Base-by-base conservation (phyloP, 441 rosid species). In the Brassica hybrid region DNA sequence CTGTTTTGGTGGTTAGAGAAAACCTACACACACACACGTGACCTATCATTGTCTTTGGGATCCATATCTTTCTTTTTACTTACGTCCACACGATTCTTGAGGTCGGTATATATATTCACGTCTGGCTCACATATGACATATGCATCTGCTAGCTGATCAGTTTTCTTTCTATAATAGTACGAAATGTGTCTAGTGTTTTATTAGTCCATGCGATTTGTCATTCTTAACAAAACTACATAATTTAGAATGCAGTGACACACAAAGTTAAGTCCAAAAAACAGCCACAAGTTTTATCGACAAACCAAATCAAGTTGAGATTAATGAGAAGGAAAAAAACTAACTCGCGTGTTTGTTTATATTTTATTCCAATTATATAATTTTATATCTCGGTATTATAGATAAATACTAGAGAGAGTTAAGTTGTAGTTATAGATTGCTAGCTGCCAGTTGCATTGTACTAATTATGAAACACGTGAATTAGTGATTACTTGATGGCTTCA, bases 381-480 rank as follows among this genome's bases (percentile, higher is more conserved):
- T 50, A 50, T 50, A 50, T 50, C 54, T 18, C 32, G 12, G 12
- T 12, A 41, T 21, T 3, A 43, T 43, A 38, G 32, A 68, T 52
- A n/a, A 27, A 16, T 14, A 16, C n/a, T 2, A 34, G 38, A 34
- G 67, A 66, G 34, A 72, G 65, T 65, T 41, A 43, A 18, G 45
- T 62, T 17, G 30, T 52, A 69, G 65, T 30, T 59, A 71, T 21
- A 34, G 77, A 73, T 57, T 57, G 65, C 34, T 67, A 67, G 71
- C 50, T 61, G 78, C 78, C 71, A 54, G 67, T 74, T 79, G 82
- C 82, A 74, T 2, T 34, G 75, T 64, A 50, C 38, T 34, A 50
- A 14, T 5, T 50, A 6, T 14, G 57, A 1, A 54, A 71, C 78
- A 79, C 82, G 72, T 79, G 82, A 79, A 79, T 4, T 69, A 52